These are phyloP conservation scores for Kickxella alabastrina DNA, from an alignment of 192 early-diverging fungal genomes.

Conservation along the genomic window DNA sequence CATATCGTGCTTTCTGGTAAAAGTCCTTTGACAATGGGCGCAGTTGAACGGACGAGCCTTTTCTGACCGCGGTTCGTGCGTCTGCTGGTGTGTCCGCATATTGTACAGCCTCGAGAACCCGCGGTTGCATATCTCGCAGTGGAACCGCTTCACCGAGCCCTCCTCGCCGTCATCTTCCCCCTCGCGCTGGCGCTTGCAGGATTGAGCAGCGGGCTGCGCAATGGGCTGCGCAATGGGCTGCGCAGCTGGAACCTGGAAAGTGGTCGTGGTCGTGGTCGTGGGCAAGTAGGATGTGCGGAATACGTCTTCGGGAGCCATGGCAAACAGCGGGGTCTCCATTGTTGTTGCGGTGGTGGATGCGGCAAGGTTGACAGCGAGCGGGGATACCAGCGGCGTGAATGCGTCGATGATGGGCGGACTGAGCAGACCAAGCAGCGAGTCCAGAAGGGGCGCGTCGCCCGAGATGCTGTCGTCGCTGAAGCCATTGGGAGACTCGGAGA, in stretches of 20 bases:
- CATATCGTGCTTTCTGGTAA: conserved; percentile 80
- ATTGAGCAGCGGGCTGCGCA: not conserved
- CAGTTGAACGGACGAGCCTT: conserved; percentile 56
- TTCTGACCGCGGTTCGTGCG: conserved; percentile 60
- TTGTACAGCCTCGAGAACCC: conserved; percentile 82
- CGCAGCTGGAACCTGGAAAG: not conserved
- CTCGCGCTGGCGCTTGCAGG: conserved; percentile 1
- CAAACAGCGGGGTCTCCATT: not conserved
- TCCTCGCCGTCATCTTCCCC: conserved; percentile 2
- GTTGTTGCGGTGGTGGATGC: not conserved
- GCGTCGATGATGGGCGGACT: conserved; percentile 13
- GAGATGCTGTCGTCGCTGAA: not conserved
- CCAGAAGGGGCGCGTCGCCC: conserved; percentile 21
- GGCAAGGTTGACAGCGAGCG: not conserved
- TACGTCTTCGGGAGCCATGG: conserved; percentile 13
- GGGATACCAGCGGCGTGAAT: conserved; percentile 2
- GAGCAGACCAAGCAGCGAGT: conserved; percentile 40
- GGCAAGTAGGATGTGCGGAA: conserved; percentile 16
- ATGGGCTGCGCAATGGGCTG: conserved; percentile 1
- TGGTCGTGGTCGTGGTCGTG: conserved; percentile 3
- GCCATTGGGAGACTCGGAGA: not conserved
- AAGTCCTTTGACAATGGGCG: conserved; percentile 59
- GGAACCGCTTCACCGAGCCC: conserved; percentile 15
- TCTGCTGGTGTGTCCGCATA: conserved; percentile 73
- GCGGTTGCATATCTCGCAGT: conserved; percentile 62